Evolutionary conservation across 2,329 filamentous ascomycete species (phyloP), one percentile per base, ranked within the genome.

Genomic region (Aspergillus pseudoviridinutans): DNA sequence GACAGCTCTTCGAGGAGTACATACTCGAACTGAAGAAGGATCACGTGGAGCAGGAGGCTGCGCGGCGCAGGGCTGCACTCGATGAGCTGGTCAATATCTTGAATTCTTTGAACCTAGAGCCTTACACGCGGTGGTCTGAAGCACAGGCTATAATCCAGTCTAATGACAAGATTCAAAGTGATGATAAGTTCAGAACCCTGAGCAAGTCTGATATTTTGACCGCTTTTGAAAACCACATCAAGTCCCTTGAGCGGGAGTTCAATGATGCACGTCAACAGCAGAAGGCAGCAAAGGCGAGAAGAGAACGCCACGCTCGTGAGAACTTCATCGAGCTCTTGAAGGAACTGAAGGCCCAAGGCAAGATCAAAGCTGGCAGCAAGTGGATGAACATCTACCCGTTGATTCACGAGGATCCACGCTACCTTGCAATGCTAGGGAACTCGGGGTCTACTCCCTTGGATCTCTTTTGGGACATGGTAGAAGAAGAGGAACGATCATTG

Each of bases 211-310:
- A 99, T 75, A 86, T 97, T 71, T 82, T 99, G 78, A 92, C 86
- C 69, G 89, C 90, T 59, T 99, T 97, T 75, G 92, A 97, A 78
- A 91, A 89, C 69, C 93, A 97, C 71, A 94, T 97, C 80, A 96
- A 95, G 77, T 84, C 87, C 57, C 82, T 97, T 63, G 94, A 99
- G 76, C 89, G 92, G 60, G 86, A 86, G 53, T 92, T 96, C 78
- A 97, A 97, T 75, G 92, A 97, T 71, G 85, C 87, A 50, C 88
- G 90, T 61, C 94, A 99, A 75, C 86, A 90, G 65, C 87, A 94
- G 68, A 96, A 96, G 79, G 88, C 87, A 60, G 83, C 84, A 66
- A 93, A 90, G 74, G 84, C 86, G 55, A 87, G 94, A 59, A 84
- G 87, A 64, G 92, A 97, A 72, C 90, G 94, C 61, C 90, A 92